Conservation (phyloP, 345 rosid genomes). For the Brassica juncea region DNA sequence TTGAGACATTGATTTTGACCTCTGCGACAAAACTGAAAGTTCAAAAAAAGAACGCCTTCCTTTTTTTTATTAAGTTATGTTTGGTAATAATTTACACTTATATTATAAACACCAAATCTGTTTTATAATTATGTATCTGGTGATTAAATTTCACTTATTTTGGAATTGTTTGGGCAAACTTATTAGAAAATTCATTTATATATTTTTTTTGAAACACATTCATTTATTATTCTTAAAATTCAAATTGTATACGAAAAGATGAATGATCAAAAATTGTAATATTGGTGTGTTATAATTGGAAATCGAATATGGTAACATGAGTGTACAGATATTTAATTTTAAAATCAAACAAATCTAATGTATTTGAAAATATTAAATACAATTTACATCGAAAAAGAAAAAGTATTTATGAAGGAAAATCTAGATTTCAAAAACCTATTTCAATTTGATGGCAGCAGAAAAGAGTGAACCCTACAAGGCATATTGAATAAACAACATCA, state of each 20-base stretch:
- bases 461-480: constrained; percentile 15
- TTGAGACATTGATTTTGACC: constrained; percentile 11
- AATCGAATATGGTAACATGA: neutral
- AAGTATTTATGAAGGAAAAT: neutral
- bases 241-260: neutral
- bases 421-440: neutral
- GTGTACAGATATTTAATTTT: neutral
- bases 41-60: neutral
- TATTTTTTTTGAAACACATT: too few relatives aligned
- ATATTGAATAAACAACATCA: neutral
- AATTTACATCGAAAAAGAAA: neutral
- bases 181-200: neutral
- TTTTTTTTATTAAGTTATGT: neutral
- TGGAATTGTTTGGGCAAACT: neutral
- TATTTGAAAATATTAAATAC: neutral
- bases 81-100: neutral
- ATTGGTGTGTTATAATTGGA: neutral
- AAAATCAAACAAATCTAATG: neutral
- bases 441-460: neutral
- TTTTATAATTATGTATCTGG: neutral
- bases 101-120: neutral
- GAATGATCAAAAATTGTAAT: neutral
- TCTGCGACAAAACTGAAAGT: neutral
- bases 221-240: neutral
- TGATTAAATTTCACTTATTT: neutral